Evolutionary conservation across 306 rosid species (phyloP).

Genomic region (Quercus aquifolioides): DNA sequence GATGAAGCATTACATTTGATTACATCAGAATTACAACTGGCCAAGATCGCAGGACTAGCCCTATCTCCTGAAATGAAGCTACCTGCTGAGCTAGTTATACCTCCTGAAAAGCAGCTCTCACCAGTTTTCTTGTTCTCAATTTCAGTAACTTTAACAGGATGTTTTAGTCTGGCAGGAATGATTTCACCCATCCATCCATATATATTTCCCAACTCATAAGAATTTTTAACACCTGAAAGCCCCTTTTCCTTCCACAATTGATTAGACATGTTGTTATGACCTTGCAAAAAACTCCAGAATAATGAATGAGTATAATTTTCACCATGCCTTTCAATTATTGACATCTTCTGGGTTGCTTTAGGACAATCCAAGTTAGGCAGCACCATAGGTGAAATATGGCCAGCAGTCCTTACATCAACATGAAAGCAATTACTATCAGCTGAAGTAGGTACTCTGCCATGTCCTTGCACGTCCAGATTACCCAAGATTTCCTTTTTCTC

Average conservation of each 20-base stretch:
- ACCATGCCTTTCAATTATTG: constrained; percentile 32
- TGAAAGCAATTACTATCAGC: constrained; percentile 23
- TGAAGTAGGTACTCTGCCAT: constrained; percentile 27
- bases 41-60: constrained; percentile 23
- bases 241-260: constrained; percentile 38
- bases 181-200: constrained; percentile 45
- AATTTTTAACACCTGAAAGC: constrained; percentile 36
- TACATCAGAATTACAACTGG: constrained; percentile 21
- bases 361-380: constrained; percentile 39
- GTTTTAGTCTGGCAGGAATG: constrained; percentile 23
- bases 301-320: constrained; percentile 36
- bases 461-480: constrained; percentile 34
- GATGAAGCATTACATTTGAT: constrained; percentile 11
- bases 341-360: constrained; percentile 50
- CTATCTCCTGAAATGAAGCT: constrained; percentile 30
- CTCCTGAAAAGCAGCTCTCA: constrained; percentile 16
- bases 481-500: constrained; percentile 31
- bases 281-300: constrained; percentile 37
- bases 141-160: constrained; percentile 24
- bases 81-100: constrained; percentile 8
- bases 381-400: constrained; percentile 24
- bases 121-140: constrained; percentile 31
- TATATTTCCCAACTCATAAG: constrained; percentile 35
- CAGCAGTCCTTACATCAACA: constrained; percentile 18
- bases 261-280: constrained; percentile 19